Evolutionary conservation across 148 eudicot species (phyloP).

Genomic region (Arctostaphylos glauca): DNA sequence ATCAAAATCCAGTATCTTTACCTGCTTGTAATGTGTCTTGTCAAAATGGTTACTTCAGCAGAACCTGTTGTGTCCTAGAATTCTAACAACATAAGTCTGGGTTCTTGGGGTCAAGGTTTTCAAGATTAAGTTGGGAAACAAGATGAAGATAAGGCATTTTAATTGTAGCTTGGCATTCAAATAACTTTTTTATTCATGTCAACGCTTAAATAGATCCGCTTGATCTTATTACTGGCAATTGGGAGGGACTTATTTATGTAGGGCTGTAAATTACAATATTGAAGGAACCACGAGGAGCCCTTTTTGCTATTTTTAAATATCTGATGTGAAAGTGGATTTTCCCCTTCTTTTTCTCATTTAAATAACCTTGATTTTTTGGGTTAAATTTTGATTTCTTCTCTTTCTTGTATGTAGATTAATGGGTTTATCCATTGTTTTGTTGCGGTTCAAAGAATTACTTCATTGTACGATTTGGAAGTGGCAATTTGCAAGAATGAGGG

Average conservation of each 20-base stretch:
- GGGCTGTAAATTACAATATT: not conserved
- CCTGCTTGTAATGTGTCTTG: not conserved
- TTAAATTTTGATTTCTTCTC: constrained; percentile 4
- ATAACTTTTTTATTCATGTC: too few species aligned
- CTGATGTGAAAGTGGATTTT: not conserved
- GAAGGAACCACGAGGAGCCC: not conserved
- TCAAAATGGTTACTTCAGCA: not conserved
- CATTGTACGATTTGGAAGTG: constrained; percentile 69
- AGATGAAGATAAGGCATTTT: not conserved
- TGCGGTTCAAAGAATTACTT: constrained; percentile 59
- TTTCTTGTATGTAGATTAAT: constrained; percentile 47
- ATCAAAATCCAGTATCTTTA: not conserved
- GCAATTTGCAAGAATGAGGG: constrained; percentile 82
- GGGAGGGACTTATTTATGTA: not conserved
- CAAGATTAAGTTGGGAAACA: not conserved
- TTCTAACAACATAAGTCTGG: not conserved
- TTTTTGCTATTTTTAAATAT: not conserved
- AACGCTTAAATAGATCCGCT: not conserved
- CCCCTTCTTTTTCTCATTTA: not conserved
- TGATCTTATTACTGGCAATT: not conserved
- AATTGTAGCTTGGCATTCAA: not conserved
- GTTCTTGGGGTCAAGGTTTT: not conserved
- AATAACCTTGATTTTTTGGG: not conserved
- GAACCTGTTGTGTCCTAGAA: not conserved
- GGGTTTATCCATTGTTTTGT: constrained; percentile 86